A percentile compares a stretch with the other conserved stretches of the same genome.
phyloP scores from a whole-genome alignment of 176 grass and related monocot species.

The Alloteropsis semialata region DNA sequence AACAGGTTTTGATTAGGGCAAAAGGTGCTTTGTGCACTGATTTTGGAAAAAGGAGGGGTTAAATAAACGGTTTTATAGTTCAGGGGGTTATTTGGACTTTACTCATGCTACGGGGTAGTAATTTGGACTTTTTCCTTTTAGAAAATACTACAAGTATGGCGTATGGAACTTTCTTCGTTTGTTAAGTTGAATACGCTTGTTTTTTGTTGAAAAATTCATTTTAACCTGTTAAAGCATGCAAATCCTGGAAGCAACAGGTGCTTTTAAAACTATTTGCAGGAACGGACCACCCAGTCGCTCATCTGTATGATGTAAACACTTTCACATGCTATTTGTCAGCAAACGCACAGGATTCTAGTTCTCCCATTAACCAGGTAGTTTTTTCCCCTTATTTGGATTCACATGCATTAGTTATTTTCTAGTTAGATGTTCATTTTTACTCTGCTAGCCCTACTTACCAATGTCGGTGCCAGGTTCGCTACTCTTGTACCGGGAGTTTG shows the following conservation, averaged over 20 bases:
- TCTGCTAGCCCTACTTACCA: constrained; percentile 10
- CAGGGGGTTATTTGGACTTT: no score
- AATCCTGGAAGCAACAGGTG: constrained; percentile 1
- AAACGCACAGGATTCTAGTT: constrained; percentile 61
- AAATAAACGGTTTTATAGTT: no score
- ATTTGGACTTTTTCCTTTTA: no score
- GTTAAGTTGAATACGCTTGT: neutral
- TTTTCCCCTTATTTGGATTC: neutral
- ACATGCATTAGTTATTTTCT: constrained; percentile 6
- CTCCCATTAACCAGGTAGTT: constrained; percentile 90
- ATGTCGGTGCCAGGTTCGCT: constrained; percentile 58
- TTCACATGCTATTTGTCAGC: constrained; percentile 88
- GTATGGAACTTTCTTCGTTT: neutral
- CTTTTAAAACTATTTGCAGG: constrained; percentile 53
- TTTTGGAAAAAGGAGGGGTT: no score
- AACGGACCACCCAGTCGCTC: constrained; percentile 88
- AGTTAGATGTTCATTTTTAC: constrained; percentile 6
- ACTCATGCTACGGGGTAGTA: no score
- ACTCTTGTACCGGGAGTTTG: constrained; percentile 77
- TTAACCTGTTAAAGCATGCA: neutral
- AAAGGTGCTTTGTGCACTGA: no score
- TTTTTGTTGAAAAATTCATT: neutral
- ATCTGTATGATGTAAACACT: constrained; percentile 97
- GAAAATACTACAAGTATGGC: neutral
- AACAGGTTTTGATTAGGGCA: no score